Percentiles rank a stretch among this genome's conserved stretches.
Conservation (phyloP, 2,329 filamentous ascomycete genomes). For the Aureobasidium sp. region DNA sequence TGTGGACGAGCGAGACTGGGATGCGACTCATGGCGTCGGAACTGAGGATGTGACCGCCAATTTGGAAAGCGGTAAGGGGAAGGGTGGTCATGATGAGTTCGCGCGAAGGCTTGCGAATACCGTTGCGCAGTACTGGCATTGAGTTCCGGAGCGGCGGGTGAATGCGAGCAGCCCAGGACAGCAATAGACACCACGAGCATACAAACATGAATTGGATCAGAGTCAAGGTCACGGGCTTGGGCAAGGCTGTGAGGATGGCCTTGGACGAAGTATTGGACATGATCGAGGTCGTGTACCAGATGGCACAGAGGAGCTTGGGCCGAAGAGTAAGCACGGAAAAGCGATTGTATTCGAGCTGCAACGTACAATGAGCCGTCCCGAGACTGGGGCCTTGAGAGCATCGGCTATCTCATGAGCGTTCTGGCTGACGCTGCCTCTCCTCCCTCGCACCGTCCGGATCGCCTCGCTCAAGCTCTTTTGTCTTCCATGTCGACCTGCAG, state of each 20-base stretch:
- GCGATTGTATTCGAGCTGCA: neutral
- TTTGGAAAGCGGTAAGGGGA: constrained; percentile 87
- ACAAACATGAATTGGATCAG: constrained; percentile 92
- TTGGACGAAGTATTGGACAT: constrained; percentile 97
- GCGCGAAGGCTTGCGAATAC: constrained; percentile 69
- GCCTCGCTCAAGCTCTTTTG: constrained; percentile 88
- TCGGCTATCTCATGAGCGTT: constrained; percentile 92
- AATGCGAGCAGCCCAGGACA: constrained; percentile 64
- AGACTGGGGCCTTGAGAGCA: constrained; percentile 82
- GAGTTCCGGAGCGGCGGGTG: constrained; percentile 62
- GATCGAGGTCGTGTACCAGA: constrained; percentile 94
- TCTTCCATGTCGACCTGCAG: constrained; percentile 48
- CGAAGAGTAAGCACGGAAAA: constrained; percentile 22
- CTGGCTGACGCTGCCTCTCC: constrained; percentile 78
- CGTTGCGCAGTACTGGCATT: constrained; percentile 72
- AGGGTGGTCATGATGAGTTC: constrained; percentile 81
- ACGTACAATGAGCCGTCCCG: constrained; percentile 74
- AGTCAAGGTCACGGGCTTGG: constrained; percentile 84
- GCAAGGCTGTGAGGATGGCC: constrained; percentile 84
- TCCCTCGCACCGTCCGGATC: constrained; percentile 69
- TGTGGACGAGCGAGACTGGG: constrained; percentile 93
- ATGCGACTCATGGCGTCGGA: constrained; percentile 92
- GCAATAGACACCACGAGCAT: constrained; percentile 72
- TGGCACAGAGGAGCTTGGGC: constrained; percentile 66
- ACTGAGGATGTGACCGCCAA: constrained; percentile 86